Evolutionary conservation across 2,329 filamentous ascomycete species (phyloP).

Genomic region (Rugonectria rugulosa): DNA sequence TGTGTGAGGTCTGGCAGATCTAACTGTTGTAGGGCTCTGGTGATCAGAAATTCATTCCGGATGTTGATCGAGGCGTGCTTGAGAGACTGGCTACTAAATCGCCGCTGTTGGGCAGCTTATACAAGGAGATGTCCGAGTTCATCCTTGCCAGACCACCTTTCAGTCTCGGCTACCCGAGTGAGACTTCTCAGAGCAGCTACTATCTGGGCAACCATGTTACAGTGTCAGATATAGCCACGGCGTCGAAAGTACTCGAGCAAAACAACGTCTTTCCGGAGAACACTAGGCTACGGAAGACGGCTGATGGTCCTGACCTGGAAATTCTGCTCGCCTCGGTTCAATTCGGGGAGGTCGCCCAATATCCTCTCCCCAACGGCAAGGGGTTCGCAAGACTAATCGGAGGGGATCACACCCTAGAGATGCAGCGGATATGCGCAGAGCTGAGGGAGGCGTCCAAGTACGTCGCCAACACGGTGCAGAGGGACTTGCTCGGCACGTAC

Average conservation of each 20-base stretch:
- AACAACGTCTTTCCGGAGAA: constrained; percentile 64
- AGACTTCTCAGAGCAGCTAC: constrained; percentile 61
- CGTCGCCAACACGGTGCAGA: constrained; percentile 61
- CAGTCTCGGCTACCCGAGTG: constrained; percentile 62
- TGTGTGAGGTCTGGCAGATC: not conserved
- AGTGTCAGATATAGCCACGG: constrained; percentile 59
- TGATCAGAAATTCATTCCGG: constrained; percentile 67
- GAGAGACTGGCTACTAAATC: constrained; percentile 51
- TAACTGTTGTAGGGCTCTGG: constrained; percentile 53
- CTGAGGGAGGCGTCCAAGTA: constrained; percentile 56
- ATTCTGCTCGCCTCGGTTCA: constrained; percentile 50
- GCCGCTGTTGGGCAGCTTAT: constrained; percentile 21
- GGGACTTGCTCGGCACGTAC: constrained; percentile 59
- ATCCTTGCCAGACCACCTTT: constrained; percentile 60
- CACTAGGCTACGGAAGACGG: constrained; percentile 54
- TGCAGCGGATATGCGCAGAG: constrained; percentile 56
- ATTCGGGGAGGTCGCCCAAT: constrained; percentile 8
- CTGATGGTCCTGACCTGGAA: constrained; percentile 49
- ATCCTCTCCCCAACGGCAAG: constrained; percentile 1
- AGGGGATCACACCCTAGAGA: constrained; percentile 61
- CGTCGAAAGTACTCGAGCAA: constrained; percentile 59
- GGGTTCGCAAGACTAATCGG: constrained; percentile 47
- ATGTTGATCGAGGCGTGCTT: constrained; percentile 50
- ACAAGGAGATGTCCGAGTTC: constrained; percentile 50
- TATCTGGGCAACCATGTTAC: constrained; percentile 61